Evolutionary conservation across 805 yeast genomes (phyloP).

Genomic region (Candida boleticola): DNA sequence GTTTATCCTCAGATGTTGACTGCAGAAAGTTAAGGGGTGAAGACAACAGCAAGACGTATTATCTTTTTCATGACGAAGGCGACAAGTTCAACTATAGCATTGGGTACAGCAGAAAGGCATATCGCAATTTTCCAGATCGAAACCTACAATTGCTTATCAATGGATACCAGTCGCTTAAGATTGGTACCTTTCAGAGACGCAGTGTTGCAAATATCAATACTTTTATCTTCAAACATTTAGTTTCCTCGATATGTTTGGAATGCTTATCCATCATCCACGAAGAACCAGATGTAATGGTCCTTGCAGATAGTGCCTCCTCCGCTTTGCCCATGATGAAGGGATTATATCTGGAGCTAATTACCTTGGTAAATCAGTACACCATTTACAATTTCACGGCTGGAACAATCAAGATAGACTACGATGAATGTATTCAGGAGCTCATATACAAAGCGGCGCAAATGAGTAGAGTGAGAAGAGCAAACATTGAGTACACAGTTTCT

Average conservation of each 20-base stretch:
- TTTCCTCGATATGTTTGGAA: conserved; percentile 13
- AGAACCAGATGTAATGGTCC: conserved; percentile 13
- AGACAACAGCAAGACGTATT: neutral
- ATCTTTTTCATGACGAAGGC: neutral
- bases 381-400: neutral
- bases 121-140: neutral
- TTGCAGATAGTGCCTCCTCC: conserved; percentile 6
- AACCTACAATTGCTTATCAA: neutral
- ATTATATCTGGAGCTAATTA: conserved; percentile 12
- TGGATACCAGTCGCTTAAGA: neutral
- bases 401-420: neutral
- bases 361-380: neutral
- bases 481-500: neutral
- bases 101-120: neutral
- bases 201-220: neutral
- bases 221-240: conserved; percentile 12
- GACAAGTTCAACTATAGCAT: neutral
- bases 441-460: neutral
- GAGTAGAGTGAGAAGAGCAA: neutral
- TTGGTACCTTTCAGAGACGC: neutral
- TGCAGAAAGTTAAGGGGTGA: conserved; percentile 10
- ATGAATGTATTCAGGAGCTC: neutral
- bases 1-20: conserved; percentile 13
- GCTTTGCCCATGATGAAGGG: conserved; percentile 15
- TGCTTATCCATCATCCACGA: conserved; percentile 17